Percentiles rank a stretch among this genome's conserved stretches.
Conservation (phyloP, 257 asterid genomes). For the Marsdenia floribunda region DNA sequence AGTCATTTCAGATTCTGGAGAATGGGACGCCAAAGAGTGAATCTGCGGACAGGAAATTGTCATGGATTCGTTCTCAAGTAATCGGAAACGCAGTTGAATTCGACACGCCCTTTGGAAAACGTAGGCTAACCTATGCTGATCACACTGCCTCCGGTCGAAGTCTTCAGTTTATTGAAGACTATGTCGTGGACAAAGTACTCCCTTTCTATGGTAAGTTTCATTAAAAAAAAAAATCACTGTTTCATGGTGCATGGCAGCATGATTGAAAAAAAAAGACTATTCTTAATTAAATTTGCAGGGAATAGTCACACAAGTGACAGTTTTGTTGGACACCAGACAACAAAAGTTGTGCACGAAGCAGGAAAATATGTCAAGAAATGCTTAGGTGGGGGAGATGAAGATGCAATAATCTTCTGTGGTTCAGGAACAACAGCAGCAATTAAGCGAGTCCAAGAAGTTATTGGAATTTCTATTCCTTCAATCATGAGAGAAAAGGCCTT, state of each 20-base stretch:
- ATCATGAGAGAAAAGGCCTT: too few relatives aligned
- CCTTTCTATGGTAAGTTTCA: slow-evolving; percentile 57
- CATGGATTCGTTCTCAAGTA: slow-evolving; percentile 45
- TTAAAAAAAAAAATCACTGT: too few relatives aligned
- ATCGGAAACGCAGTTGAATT: slow-evolving; percentile 23
- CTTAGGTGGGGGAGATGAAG: too few relatives aligned
- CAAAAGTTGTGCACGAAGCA: too few relatives aligned
- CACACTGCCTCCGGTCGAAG: slow-evolving; percentile 75
- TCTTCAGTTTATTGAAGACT: slow-evolving; percentile 49
- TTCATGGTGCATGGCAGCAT: too few relatives aligned
- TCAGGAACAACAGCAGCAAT: too few relatives aligned
- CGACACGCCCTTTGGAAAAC: slow-evolving; percentile 56
- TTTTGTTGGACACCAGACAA: slow-evolving; percentile 25
- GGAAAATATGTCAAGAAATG: too few relatives aligned
- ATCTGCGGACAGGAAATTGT: slow-evolving; percentile 30
- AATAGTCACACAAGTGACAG: slow-evolving; percentile 46
- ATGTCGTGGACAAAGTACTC: slow-evolving; percentile 35
- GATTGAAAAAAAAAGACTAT: too few relatives aligned
- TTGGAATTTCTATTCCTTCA: too few relatives aligned
- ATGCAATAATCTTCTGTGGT: too few relatives aligned
- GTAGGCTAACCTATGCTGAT: slow-evolving; percentile 69
- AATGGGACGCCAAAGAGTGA: slow-evolving; percentile 15
- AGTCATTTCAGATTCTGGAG: slow-evolving; percentile 15
- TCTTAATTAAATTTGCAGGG: slow-evolving; percentile 34
- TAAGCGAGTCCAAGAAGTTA: too few relatives aligned